phyloP scores from a whole-genome alignment of 108 stramenopile species.

The Fragilariopsis cylindrus region DNA sequence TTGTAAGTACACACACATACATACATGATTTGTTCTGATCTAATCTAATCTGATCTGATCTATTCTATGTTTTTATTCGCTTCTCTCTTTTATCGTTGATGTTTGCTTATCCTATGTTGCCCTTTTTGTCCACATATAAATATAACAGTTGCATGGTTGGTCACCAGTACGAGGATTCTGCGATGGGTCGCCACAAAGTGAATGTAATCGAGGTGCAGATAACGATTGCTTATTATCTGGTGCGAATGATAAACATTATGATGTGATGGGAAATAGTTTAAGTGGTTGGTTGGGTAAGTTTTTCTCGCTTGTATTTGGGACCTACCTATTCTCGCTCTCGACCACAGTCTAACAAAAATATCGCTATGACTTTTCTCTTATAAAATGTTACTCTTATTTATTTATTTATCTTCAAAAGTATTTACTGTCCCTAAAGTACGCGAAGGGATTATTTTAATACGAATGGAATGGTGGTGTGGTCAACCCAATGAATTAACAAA shows the following conservation, averaged over 20 bases:
- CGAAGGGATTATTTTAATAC: slow-evolving; percentile 25
- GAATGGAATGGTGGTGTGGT: slow-evolving; percentile 33
- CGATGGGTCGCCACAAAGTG: slow-evolving; percentile 21
- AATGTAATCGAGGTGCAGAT: slow-evolving; percentile 1
- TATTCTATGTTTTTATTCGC: no score
- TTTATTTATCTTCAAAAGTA: neutral
- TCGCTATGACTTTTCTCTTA: no score
- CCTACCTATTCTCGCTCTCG: no score
- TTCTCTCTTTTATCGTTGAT: neutral
- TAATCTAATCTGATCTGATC: neutral
- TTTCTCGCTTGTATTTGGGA: no score
- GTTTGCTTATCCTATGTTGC: neutral
- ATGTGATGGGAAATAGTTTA: slow-evolving; percentile 9
- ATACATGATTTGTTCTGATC: no score
- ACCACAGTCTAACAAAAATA: no score
- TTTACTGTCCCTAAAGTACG: slow-evolving; percentile 26
- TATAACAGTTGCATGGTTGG: neutral
- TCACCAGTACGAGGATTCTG: neutral
- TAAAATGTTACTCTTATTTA: no score
- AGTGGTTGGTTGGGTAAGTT: slow-evolving; percentile 23
- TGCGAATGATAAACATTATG: slow-evolving; percentile 9
- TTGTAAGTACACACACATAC: neutral
- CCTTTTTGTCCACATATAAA: no score
- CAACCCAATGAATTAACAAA: neutral
- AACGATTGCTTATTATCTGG: slow-evolving; percentile 6